phyloP scores from a whole-genome alignment of 2,329 filamentous ascomycete species.

The Stemphylium beticola region DNA sequence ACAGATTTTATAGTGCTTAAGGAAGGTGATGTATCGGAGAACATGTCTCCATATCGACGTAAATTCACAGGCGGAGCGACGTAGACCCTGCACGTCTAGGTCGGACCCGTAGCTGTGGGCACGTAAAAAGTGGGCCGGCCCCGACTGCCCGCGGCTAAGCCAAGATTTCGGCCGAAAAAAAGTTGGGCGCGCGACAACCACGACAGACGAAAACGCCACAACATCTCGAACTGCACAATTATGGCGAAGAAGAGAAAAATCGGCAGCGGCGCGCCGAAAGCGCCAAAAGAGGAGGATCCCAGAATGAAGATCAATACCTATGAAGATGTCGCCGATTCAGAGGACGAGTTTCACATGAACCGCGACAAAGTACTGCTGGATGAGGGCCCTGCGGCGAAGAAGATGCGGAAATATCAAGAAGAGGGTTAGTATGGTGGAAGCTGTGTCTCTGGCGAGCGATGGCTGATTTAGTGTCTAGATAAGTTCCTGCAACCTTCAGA shows the following conservation, averaged over 20 bases:
- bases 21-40: not conserved
- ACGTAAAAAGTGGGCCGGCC: not conserved
- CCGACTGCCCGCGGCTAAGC: constrained; percentile 29
- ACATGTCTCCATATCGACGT: not conserved
- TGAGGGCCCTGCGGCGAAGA: constrained; percentile 79
- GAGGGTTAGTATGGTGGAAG: constrained; percentile 57
- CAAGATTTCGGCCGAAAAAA: constrained; percentile 37
- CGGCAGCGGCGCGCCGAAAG: constrained; percentile 54
- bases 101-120: not conserved
- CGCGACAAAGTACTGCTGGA: constrained; percentile 87
- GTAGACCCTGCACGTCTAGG: no score
- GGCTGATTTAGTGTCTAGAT: constrained; percentile 50
- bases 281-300: constrained; percentile 51
- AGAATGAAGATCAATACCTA: constrained; percentile 67
- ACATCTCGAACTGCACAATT: constrained; percentile 4
- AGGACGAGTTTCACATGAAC: constrained; percentile 90
- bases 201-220: constrained; percentile 10
- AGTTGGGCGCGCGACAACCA: constrained; percentile 25
- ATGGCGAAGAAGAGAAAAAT: constrained; percentile 74
- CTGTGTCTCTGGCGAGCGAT: not conserved
- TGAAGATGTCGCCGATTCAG: constrained; percentile 89
- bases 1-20: not conserved
- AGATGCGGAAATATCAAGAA: constrained; percentile 72
- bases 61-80: no score
- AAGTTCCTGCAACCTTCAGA: constrained; percentile 64